Conservation (phyloP, 2,329 filamentous ascomycete genomes). For the Diaporthe sp. region DNA sequence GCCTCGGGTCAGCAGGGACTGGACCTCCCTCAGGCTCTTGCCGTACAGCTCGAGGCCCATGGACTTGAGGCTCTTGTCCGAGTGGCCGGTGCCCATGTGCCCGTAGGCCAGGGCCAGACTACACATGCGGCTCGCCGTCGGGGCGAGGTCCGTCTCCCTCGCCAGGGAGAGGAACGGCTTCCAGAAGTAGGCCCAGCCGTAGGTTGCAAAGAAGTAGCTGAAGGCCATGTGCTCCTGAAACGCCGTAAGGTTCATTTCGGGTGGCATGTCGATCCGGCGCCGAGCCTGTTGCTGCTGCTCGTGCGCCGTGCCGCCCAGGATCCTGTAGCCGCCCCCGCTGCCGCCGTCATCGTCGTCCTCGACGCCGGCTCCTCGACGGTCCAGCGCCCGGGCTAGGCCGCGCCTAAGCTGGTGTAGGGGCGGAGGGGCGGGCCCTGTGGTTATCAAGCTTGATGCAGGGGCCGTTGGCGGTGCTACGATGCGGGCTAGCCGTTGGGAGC, state of each 20-base stretch:
- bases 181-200: constrained; percentile 50
- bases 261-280: constrained; percentile 22
- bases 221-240: constrained; percentile 48
- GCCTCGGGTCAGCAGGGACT: constrained; percentile 34
- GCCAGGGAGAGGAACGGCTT: constrained; percentile 46
- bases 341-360: not conserved
- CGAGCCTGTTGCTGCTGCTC: constrained; percentile 25
- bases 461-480: constrained; percentile 37
- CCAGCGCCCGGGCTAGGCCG: constrained; percentile 2
- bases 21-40: constrained; percentile 38
- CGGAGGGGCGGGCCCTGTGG: constrained; percentile 8
- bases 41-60: constrained; percentile 42
- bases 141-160: constrained; percentile 41
- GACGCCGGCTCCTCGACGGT: not conserved
- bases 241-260: constrained; percentile 44
- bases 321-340: not conserved
- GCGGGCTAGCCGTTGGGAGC: constrained; percentile 44
- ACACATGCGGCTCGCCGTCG: constrained; percentile 43
- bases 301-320: not conserved
- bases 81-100: constrained; percentile 40
- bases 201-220: constrained; percentile 48
- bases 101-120: constrained; percentile 43
- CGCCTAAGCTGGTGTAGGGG: constrained; percentile 2
- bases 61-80: constrained; percentile 37
- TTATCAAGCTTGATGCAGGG: not conserved